Conservation (phyloP, 805 yeast species). For the Cyberlindnera petersonii region DNA sequence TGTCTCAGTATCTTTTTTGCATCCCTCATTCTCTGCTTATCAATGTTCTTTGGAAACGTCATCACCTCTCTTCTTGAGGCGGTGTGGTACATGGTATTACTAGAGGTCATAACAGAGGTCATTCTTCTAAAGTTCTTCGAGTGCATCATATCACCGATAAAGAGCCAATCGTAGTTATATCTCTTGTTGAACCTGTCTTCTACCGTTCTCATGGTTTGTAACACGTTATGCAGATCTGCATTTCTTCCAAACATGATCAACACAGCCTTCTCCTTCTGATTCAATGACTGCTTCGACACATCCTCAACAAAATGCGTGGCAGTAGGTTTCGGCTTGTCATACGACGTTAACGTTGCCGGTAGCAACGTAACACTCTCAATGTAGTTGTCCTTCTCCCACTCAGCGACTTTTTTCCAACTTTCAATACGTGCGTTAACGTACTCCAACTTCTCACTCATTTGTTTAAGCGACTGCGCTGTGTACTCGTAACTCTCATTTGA, state of each 20-base stretch:
- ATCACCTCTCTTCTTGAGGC: conserved; percentile 46
- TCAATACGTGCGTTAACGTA: conserved; percentile 14
- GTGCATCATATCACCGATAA: conserved; percentile 63
- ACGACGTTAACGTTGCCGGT: background rate
- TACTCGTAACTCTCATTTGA: conserved; percentile 13
- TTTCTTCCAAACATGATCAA: conserved; percentile 67
- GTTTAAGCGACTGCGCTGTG: conserved; percentile 11
- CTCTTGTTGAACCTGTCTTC: conserved; percentile 62
- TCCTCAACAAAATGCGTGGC: conserved; percentile 3
- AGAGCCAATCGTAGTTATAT: conserved; percentile 71
- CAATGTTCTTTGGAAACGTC: conserved; percentile 33
- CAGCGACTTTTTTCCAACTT: conserved; percentile 9
- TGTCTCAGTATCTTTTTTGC: conserved; percentile 39
- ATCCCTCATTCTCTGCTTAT: conserved; percentile 9
- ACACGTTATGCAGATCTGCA: conserved; percentile 49
- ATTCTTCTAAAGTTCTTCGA: conserved; percentile 44
- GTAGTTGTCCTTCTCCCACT: conserved; percentile 5
- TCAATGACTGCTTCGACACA: conserved; percentile 13
- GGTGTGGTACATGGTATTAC: conserved; percentile 54
- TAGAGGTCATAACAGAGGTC: conserved; percentile 46
- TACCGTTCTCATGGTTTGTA: conserved; percentile 55
- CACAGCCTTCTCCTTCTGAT: conserved; percentile 47
- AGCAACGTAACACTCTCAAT: conserved; percentile 3
- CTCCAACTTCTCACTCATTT: conserved; percentile 12
- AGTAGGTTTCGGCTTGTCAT: background rate